Evolutionary conservation across 495 filamentous ascomycete species (phyloP).

Genomic region (Jackrogersella minutella): DNA sequence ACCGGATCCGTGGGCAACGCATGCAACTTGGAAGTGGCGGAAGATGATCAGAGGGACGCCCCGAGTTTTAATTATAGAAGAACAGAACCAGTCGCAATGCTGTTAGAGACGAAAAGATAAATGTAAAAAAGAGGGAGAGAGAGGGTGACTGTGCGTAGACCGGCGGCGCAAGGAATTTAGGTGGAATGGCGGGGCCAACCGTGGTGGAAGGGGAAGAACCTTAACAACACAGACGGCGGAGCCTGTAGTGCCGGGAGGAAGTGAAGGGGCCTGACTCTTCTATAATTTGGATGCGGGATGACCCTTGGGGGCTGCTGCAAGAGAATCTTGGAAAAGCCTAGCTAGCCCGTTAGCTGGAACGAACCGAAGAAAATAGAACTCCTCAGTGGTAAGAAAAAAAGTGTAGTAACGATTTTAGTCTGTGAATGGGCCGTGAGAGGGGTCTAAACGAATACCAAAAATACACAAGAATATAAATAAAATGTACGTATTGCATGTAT

Average conservation of each 20-base stretch:
- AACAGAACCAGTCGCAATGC: not conserved
- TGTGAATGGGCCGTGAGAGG: constrained; percentile 13
- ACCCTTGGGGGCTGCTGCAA: constrained; percentile 44
- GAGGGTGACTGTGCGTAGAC: constrained; percentile 19
- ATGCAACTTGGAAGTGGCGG: constrained; percentile 3
- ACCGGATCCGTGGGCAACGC: constrained; percentile 1
- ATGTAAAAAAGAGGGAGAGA: not conserved
- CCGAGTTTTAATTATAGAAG: constrained; percentile 23
- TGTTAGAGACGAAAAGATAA: not conserved
- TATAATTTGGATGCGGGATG: constrained; percentile 44
- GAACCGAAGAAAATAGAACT: constrained; percentile 34
- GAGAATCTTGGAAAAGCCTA: constrained; percentile 43
- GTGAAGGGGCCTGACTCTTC: constrained; percentile 39
- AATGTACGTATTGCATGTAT: not conserved
- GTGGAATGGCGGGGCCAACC: constrained; percentile 43
- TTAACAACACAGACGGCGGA: constrained; percentile 43
- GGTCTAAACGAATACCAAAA: constrained; percentile 25
- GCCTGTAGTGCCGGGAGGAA: constrained; percentile 40
- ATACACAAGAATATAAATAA: constrained; percentile 10
- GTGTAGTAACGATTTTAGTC: constrained; percentile 27
- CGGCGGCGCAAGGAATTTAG: constrained; percentile 42
- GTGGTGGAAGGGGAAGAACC: constrained; percentile 41
- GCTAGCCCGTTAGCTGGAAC: constrained; percentile 43
- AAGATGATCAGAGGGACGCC: not conserved
- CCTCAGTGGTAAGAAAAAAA: constrained; percentile 25